Conservation (phyloP, 805 yeast species). For the Cephaloascus fragrans region DNA sequence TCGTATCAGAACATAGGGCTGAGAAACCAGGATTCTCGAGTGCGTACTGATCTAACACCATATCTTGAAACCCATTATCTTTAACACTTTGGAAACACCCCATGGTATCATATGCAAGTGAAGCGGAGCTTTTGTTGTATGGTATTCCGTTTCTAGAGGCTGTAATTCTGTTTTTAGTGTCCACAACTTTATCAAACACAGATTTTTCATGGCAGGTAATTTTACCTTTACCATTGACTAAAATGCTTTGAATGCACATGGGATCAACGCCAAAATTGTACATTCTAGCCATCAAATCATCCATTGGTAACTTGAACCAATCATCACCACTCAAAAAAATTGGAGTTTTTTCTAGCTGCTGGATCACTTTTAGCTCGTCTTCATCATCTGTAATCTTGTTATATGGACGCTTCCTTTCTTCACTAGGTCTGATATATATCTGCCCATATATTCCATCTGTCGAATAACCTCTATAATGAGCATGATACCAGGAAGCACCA, state of each 20-base stretch:
- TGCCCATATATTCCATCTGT: slow-evolving; percentile 42
- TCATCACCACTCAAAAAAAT: slow-evolving; percentile 24
- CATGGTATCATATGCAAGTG: slow-evolving; percentile 8
- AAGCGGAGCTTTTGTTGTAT: slow-evolving; percentile 1
- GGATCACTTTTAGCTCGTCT: slow-evolving; percentile 17
- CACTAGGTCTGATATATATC: slow-evolving; percentile 27
- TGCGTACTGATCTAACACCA: slow-evolving; percentile 8
- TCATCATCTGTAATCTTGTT: slow-evolving; percentile 12
- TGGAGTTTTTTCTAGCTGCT: slow-evolving; percentile 15
- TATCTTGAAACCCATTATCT: slow-evolving; percentile 8
- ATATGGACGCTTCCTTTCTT: slow-evolving; percentile 19
- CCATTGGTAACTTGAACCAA: slow-evolving; percentile 24
- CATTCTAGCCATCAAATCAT: slow-evolving; percentile 23
- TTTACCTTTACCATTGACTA: slow-evolving; percentile 21
- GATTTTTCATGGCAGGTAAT: slow-evolving; percentile 11
- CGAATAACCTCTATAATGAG: slow-evolving; percentile 36
- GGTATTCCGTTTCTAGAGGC: background rate
- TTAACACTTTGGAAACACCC: slow-evolving; percentile 10
- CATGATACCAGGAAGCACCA: slow-evolving; percentile 51
- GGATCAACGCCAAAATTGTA: slow-evolving; percentile 21
- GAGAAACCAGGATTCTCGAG: slow-evolving; percentile 16
- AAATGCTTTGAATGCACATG: slow-evolving; percentile 18
- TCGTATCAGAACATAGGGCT: slow-evolving; percentile 11
- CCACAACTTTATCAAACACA: slow-evolving; percentile 6
- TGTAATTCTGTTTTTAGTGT: slow-evolving; percentile 5